A percentile compares a stretch with the other conserved stretches of the same genome.
These are phyloP conservation scores for Myxozyma vanderwaltii DNA, from an alignment of 805 yeast genomes.

Conservation along the genomic window DNA sequence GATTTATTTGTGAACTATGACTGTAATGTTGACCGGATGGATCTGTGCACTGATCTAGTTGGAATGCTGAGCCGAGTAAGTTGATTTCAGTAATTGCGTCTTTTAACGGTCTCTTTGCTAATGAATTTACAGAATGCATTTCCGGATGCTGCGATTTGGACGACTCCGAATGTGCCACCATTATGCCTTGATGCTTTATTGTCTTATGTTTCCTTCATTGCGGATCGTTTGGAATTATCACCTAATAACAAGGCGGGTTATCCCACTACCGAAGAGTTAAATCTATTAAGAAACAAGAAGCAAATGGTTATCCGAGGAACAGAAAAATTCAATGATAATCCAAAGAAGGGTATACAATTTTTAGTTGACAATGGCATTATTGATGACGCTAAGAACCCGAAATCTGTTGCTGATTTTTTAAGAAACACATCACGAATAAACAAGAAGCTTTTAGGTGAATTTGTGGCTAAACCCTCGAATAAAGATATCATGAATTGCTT, in stretches of 20 bases:
- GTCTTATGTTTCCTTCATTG: slow-evolving; percentile 43
- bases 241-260: slow-evolving; percentile 4
- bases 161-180: slow-evolving; percentile 90
- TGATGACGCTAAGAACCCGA: slow-evolving; percentile 49
- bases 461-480: slow-evolving; percentile 74
- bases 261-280: slow-evolving; percentile 22
- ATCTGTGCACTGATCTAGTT: slow-evolving; percentile 66
- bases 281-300: slow-evolving; percentile 49
- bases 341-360: slow-evolving; percentile 69
- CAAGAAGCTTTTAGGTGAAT: slow-evolving; percentile 85
- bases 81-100: background rate
- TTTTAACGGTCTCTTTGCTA: background rate
- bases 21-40: slow-evolving; percentile 85
- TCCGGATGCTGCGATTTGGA: slow-evolving; percentile 78
- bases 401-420: slow-evolving; percentile 74
- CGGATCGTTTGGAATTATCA: slow-evolving; percentile 34
- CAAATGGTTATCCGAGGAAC: slow-evolving; percentile 77
- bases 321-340: slow-evolving; percentile 72
- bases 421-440: slow-evolving; percentile 79
- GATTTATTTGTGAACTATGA: slow-evolving; percentile 80
- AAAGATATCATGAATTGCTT: slow-evolving; percentile 61
- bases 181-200: slow-evolving; percentile 86
- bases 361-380: slow-evolving; percentile 70
- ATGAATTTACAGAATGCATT: slow-evolving; percentile 56
- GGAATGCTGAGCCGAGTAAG: slow-evolving; percentile 64